Percentiles rank a stretch among this genome's conserved stretches.
Evolutionary conservation across 805 yeast species (phyloP).

Genomic region (Zygotorulaspora chibaensis): DNA sequence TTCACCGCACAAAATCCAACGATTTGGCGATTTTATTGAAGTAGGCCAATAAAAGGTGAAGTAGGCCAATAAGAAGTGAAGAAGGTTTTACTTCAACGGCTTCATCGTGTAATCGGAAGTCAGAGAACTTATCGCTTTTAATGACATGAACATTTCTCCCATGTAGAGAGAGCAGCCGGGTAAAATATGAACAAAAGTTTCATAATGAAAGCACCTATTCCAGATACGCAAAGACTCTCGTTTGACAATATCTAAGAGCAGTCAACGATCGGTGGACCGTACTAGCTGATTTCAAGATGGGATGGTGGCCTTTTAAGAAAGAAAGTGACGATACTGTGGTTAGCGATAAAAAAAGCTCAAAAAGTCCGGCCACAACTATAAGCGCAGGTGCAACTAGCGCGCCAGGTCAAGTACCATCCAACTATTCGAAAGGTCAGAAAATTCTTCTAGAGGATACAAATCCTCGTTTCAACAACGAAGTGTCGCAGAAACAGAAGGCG

Average conservation of each 20-base stretch:
- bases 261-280: background rate
- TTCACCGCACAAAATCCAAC: too few relatives aligned
- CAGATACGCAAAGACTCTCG: background rate
- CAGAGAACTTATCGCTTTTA: background rate
- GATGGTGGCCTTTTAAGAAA: constrained; percentile 22
- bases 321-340: constrained; percentile 5
- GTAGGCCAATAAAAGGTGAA: too few relatives aligned
- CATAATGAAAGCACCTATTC: background rate
- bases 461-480: constrained; percentile 37
- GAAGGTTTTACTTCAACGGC: too few relatives aligned
- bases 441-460: constrained; percentile 39
- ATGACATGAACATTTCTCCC: too few relatives aligned
- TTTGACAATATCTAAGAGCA: background rate
- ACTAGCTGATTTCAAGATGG: constrained; percentile 10
- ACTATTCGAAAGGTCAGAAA: constrained; percentile 35
- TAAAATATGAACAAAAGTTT: background rate
- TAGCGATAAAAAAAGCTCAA: constrained; percentile 4
- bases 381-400: background rate
- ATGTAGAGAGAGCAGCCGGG: background rate
- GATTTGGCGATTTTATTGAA: too few relatives aligned
- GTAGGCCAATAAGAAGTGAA: too few relatives aligned
- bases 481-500: constrained; percentile 21
- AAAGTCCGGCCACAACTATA: background rate
- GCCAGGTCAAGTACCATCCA: constrained; percentile 10
- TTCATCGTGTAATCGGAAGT: background rate